Conservation (phyloP, 2,329 filamentous ascomycete species). For the Emergomyces orientalis region DNA sequence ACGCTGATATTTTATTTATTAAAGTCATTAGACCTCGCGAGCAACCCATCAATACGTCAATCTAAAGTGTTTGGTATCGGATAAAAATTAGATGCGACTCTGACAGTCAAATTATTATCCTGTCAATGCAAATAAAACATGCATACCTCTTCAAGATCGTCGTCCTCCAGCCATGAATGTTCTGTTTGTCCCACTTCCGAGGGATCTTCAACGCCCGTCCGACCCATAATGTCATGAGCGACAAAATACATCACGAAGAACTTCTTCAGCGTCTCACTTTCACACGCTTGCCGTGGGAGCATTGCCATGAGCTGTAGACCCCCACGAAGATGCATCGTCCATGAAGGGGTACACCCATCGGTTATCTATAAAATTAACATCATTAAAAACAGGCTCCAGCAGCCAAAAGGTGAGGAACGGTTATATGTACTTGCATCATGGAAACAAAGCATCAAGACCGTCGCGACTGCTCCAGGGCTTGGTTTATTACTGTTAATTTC, state of each 20-base stretch:
- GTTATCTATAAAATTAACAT: conserved; percentile 20
- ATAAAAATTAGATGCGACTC: background rate
- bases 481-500: conserved; percentile 16
- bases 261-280: conserved; percentile 18
- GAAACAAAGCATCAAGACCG: conserved; percentile 29
- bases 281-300: conserved; percentile 10
- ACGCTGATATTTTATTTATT: conserved; percentile 19
- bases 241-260: conserved; percentile 27
- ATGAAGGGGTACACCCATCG: conserved; percentile 25
- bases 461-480: conserved; percentile 22
- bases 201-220: conserved; percentile 15
- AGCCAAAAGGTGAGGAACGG: background rate
- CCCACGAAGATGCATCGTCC: conserved; percentile 25
- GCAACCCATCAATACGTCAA: conserved; percentile 27
- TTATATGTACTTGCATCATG: conserved; percentile 19
- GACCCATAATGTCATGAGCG: conserved; percentile 28
- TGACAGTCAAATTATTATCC: background rate
- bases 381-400: background rate
- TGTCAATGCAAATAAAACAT: background rate
- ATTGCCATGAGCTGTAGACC: conserved; percentile 22
- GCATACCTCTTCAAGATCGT: conserved; percentile 21
- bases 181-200: conserved; percentile 1
- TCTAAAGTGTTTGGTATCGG: conserved; percentile 12
- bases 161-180: conserved; percentile 18
- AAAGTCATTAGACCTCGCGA: conserved; percentile 24